These are phyloP conservation scores for Penicillium cataractarum DNA, from an alignment of 495 filamentous ascomycete genomes.

Conservation along the genomic window DNA sequence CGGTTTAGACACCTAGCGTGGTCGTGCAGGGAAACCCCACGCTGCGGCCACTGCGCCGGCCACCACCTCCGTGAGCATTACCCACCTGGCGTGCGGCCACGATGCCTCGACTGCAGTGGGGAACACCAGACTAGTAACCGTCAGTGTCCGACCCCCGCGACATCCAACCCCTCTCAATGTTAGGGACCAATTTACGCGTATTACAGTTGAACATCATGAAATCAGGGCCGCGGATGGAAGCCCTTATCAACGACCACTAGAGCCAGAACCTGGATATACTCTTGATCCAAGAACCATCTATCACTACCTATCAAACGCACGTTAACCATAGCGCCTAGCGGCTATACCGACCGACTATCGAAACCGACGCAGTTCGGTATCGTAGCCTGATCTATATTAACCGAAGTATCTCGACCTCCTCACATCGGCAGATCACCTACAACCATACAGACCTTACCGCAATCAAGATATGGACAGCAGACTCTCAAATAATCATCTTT, in stretches of 20 bases:
- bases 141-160: conserved; percentile 17
- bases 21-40: conserved; percentile 33
- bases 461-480: neutral
- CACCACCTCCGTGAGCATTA: conserved; percentile 26
- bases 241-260: conserved; percentile 34
- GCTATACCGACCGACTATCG: neutral
- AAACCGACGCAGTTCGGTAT: neutral
- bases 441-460: conserved; percentile 30
- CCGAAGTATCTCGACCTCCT: neutral
- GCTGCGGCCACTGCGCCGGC: conserved; percentile 31
- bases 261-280: conserved; percentile 32
- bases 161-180: conserved; percentile 18
- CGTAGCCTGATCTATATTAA: neutral
- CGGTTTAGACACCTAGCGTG: conserved; percentile 35
- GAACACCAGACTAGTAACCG: conserved; percentile 28
- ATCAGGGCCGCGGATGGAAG: conserved; percentile 31
- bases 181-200: conserved; percentile 28
- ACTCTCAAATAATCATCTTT: neutral
- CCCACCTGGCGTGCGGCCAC: conserved; percentile 23
- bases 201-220: conserved; percentile 37
- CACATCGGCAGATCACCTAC: neutral
- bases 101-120: conserved; percentile 28
- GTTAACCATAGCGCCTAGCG: neutral
- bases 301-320: neutral
- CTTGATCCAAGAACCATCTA: conserved; percentile 33